Evolutionary conservation across 2,329 filamentous ascomycete species (phyloP), one percentile per base, ranked within the genome.

Genomic region (Trichophyton mentagrophytes): DNA sequence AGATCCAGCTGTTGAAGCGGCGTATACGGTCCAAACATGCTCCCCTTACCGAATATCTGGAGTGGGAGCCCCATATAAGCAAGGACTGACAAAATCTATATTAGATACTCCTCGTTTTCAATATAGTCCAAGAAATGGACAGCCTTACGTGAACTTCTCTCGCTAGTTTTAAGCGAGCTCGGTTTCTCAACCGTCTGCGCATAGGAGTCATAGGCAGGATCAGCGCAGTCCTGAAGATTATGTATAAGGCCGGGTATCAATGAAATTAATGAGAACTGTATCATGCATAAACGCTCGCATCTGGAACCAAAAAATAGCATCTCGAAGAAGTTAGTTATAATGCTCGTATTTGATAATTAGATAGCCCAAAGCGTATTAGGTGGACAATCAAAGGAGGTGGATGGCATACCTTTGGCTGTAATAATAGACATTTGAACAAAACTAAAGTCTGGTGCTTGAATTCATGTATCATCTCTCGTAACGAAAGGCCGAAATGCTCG

Each of bases 221-320:
- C 90, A 57, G 93, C 92, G 68, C 89, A 95, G 75, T 99, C 93
- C 74, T 95, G 86, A n/a, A 99, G 82, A 68, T 88, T 90, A 69
- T 89, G 85, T 69, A 97, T 85, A 61, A 99, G 83, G 62, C 91
- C 90, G 55, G 93, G 93, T 77, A 99, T 95, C 69, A 99, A 80
- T 59, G 92, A 96, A 67, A 99, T 87, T 53, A 99, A 82, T 49
- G 92, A 93, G 77, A 97, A 99, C 73, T 99, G 93, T 76, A 96
- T 91, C 88, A 97, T 95, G 81, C 93, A 99, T 66, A 99, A 78
- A 65, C 88, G 83, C 74, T 99, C 93, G 74, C 93, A 97, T 67
- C 90, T 85, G n/a, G 92, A 90, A 64, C 93, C 91, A 69, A 97
- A 99, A 77, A 99, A 97, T 60, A 99, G 85, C 88, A 97, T 97